Base-by-base conservation (phyloP, 371 early-diverging fungal species). In the Polyrhizophydium stewartii region DNA sequence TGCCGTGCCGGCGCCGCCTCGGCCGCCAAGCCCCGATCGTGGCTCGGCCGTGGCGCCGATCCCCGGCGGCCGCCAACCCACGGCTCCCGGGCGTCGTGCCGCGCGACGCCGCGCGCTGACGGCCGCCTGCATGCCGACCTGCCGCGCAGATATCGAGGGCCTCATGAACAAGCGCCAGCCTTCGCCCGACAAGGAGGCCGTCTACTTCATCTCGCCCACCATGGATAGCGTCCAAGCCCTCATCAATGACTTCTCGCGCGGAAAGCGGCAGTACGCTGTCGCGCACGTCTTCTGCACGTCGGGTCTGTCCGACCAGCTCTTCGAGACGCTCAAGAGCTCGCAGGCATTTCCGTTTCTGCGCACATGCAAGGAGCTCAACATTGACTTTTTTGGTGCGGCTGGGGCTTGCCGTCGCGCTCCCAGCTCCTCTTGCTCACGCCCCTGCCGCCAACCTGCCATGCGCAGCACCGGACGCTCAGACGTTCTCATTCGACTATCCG, bases 181-280 rank as follows among this genome's bases (percentile, higher is more conserved):
- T 1, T 90, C 91, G 66, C 89, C 92, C 1, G 81, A 83, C 24
- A 79, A 86, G n/a, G 95, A 95, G 56, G 96, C 93, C 22, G 83
- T 98, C 52, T 96, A 97, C 70, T 84, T 97, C 60, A 70, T 97
- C 62, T 84, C 90, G 19, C 92, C 97, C 10, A 88, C 89, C 21
- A 75, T 82, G 27, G 87, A 89, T 43, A 87, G 90, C 3, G 78
- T 96, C 50, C 68, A 73, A 22, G 77, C 85, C 38, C 70, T 96
- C n/a, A 87, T 94, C 22, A 84, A 86, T 57, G 97, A 96, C 70
- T 91, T 89, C 69, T 73, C 85, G 0, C 52, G 57, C 22, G 60
- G 60, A 21, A 56, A 56, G 31, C 77, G 77, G n/a, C 66, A 63
- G 9, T 79, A 79, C 52, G 68, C 68, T n/a, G 61, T 59, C 21